A percentile compares a stretch with the other conserved stretches of the same genome.
Conservation (phyloP, 805 yeast species). For the Saccharomycopsis babjevae region DNA sequence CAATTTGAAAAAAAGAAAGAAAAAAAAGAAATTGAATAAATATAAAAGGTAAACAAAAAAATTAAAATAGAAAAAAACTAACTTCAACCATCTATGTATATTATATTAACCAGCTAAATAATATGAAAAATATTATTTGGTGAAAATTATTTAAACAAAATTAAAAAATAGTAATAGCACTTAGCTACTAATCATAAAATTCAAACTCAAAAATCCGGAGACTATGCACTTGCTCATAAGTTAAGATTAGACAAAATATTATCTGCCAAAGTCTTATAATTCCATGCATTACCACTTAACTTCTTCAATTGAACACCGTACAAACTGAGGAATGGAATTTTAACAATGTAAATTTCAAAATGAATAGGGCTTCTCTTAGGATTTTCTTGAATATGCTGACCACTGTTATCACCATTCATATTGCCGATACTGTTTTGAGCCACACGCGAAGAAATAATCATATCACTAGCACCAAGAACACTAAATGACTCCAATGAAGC, state of each 20-base stretch:
- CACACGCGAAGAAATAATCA: constrained; percentile 17
- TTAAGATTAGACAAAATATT: constrained; percentile 53
- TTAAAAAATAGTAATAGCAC: neutral
- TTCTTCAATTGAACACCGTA: constrained; percentile 95
- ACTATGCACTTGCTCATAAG: neutral
- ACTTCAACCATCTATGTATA: neutral
- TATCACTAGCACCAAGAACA: constrained; percentile 18
- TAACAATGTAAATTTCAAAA: constrained; percentile 86
- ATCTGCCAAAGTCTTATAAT: constrained; percentile 83
- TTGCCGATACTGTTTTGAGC: constrained; percentile 12
- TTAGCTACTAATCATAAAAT: neutral
- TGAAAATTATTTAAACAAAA: neutral
- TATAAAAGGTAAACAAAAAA: neutral
- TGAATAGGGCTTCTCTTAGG: constrained; percentile 53
- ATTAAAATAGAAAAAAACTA: neutral
- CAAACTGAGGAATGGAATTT: constrained; percentile 80
- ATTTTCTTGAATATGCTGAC: neutral
- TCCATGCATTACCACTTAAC: constrained; percentile 89
- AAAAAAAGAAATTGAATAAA: neutral
- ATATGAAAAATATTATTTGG: neutral
- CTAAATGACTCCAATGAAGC: constrained; percentile 23
- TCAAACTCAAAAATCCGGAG: neutral
- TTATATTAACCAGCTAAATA: neutral
- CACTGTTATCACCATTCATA: neutral
- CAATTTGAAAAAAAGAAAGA: neutral